Percentiles rank a stretch among this genome's conserved stretches.
Conservation (phyloP, 1,284 basidiomycete genomes). For the Volvariella surrecta region DNA sequence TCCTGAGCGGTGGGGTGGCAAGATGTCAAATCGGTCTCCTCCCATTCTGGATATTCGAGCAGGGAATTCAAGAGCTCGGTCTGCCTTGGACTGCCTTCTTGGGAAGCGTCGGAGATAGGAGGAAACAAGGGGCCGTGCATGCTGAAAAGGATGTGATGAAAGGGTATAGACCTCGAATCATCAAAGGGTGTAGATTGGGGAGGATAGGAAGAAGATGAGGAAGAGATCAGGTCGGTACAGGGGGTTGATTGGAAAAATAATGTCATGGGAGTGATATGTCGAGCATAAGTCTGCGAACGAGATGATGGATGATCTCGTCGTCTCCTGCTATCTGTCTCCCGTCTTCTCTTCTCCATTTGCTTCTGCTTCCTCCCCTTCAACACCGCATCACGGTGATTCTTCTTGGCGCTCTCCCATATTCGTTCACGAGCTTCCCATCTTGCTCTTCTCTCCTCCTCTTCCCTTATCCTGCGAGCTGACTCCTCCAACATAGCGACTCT, state of each 20-base stretch:
- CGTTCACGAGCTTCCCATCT: conserved; percentile 34
- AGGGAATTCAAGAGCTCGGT: conserved; percentile 38
- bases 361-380: conserved; percentile 18
- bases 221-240: conserved; percentile 11
- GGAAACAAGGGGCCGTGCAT: conserved; percentile 58
- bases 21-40: conserved; percentile 19
- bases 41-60: conserved; percentile 34
- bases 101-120: conserved; percentile 18
- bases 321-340: conserved; percentile 8
- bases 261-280: conserved; percentile 13
- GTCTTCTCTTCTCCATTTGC: conserved; percentile 16
- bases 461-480: conserved; percentile 25
- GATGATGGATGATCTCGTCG: neutral
- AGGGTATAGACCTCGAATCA: conserved; percentile 33
- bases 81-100: conserved; percentile 22
- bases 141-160: conserved; percentile 45
- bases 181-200: conserved; percentile 17
- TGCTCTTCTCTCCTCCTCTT: conserved; percentile 26
- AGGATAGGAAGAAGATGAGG: conserved; percentile 8
- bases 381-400: conserved; percentile 25
- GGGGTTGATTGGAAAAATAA: conserved; percentile 7
- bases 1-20: too few species aligned
- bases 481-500: conserved; percentile 23
- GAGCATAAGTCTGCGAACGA: conserved; percentile 23
- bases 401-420: conserved; percentile 43